phyloP scores from a whole-genome alignment of 179 eudicot species.

The Spinacia oleracea region DNA sequence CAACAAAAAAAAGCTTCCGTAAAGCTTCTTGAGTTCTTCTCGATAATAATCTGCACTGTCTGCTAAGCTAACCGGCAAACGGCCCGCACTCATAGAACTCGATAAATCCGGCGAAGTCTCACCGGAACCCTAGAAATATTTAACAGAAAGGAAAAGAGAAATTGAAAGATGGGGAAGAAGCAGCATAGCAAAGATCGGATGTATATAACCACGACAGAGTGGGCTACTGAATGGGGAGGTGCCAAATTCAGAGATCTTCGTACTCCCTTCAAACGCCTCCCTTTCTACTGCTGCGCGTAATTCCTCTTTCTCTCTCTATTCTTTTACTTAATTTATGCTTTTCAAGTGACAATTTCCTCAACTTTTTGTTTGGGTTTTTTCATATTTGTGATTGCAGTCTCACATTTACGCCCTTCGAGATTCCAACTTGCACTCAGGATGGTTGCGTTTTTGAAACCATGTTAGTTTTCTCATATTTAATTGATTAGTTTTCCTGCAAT shows the following conservation, averaged over 20 bases:
- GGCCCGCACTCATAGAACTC: not conserved
- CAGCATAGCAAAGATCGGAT: constrained; percentile 98
- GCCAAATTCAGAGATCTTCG: constrained; percentile 71
- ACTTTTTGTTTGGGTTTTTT: not conserved
- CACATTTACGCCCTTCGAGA: constrained; percentile 90
- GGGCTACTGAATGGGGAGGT: constrained; percentile 99
- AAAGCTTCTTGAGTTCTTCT: no score
- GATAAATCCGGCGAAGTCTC: not conserved
- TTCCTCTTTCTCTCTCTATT: not conserved
- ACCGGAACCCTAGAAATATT: constrained; percentile 32
- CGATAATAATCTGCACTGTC: not conserved
- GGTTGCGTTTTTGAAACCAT: constrained; percentile 85
- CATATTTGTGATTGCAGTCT: constrained; percentile 48
- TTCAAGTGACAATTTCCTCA: not conserved
- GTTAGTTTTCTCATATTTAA: constrained; percentile 34
- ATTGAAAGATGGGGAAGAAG: constrained; percentile 82
- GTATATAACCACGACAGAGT: constrained; percentile 90
- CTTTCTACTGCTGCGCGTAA: constrained; percentile 99
- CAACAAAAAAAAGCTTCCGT: no score
- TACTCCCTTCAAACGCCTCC: constrained; percentile 89
- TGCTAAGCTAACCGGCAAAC: not conserved
- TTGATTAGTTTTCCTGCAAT: not conserved
- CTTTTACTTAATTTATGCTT: not conserved
- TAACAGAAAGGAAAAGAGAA: no score
- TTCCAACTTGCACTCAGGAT: constrained; percentile 77